Base-by-base conservation (phyloP, 2,329 filamentous ascomycete genomes). In the Xylariaceae sp. region DNA sequence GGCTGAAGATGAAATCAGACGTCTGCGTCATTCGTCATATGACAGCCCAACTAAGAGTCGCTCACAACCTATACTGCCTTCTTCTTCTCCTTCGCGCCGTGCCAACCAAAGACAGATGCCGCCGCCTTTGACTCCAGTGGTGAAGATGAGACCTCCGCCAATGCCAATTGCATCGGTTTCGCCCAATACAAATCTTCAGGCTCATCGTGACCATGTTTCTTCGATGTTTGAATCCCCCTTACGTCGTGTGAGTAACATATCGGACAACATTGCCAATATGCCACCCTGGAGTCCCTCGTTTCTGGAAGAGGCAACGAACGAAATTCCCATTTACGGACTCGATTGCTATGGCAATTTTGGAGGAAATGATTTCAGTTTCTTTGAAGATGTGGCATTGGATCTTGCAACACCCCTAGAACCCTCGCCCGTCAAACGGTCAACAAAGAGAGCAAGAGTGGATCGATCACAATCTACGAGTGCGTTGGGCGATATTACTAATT, bases 1-100 rank as follows among this genome's bases (percentile, higher is more conserved):
- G 58, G 94, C 94, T 12, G 94, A 97, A 71, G 91, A 95, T 65
- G 94, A 96, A 71, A 96, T 99, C 75, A 89, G 88, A 45, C 89
- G 92, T 41, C 86, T 97, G 51, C 87, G 94, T 62, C 89, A 88
- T 59, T 96, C 92, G 1, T 96, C 91, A 1, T 92, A 91, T 65
- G 91, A 96, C 66, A 97, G 91, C 67, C 94, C 94, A 3, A 88
- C 84, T 48, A 91, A 89, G 73, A 73, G 75, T 63, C 79, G 84
- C 42, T 78, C 80, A 9, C 75, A 77, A 4, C 75, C 77, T 51
- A 71, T 77, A 37, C 79, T 80, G 6, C 69, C 75, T 19, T 87
- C 85, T 2, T 90, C 87, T 1, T 91, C 88, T 2, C 87, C 88
- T 2, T 70, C 88, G 11, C 82, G 86, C 37, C 74, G 77, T 65